phyloP scores from a whole-genome alignment of 2,329 filamentous ascomycete species.

The Cladophialophora immunda region DNA sequence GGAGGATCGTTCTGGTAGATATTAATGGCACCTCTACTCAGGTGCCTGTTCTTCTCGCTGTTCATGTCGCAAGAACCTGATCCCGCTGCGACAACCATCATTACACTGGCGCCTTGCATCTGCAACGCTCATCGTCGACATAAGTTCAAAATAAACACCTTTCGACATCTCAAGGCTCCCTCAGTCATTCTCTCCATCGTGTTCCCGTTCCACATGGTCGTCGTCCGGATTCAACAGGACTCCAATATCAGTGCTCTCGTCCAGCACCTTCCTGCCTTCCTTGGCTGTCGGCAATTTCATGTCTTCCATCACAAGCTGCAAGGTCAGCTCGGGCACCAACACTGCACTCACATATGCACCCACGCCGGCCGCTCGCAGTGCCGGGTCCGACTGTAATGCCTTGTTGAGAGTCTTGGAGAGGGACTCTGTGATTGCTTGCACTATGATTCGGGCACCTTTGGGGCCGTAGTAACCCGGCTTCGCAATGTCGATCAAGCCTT shows the following conservation, averaged over 20 bases:
- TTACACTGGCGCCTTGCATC: background rate
- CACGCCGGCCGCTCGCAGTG: slow-evolving; percentile 73
- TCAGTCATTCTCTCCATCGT: slow-evolving; percentile 46
- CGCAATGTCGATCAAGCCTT: slow-evolving; percentile 60
- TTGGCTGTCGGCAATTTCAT: slow-evolving; percentile 54
- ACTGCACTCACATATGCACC: slow-evolving; percentile 76
- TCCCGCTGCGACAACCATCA: background rate
- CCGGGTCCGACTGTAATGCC: slow-evolving; percentile 68
- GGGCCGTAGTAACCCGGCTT: slow-evolving; percentile 86
- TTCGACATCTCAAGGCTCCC: background rate
- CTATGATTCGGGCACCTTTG: slow-evolving; percentile 75
- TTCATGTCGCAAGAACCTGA: background rate
- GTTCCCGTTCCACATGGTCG: slow-evolving; percentile 61
- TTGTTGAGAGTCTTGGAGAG: slow-evolving; percentile 64
- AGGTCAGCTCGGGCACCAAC: slow-evolving; percentile 75
- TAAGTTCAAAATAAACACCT: background rate
- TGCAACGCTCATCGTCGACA: background rate
- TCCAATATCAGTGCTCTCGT: slow-evolving; percentile 73
- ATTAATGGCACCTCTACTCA: background rate
- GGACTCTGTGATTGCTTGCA: slow-evolving; percentile 43
- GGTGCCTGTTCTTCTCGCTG: background rate
- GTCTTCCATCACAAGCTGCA: slow-evolving; percentile 67
- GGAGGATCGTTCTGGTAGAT: no score
- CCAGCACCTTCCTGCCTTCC: slow-evolving; percentile 63
- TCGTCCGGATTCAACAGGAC: slow-evolving; percentile 72